Conservation (phyloP, 352 stramenopile species). For the Phytophthora gonapodyides region DNA sequence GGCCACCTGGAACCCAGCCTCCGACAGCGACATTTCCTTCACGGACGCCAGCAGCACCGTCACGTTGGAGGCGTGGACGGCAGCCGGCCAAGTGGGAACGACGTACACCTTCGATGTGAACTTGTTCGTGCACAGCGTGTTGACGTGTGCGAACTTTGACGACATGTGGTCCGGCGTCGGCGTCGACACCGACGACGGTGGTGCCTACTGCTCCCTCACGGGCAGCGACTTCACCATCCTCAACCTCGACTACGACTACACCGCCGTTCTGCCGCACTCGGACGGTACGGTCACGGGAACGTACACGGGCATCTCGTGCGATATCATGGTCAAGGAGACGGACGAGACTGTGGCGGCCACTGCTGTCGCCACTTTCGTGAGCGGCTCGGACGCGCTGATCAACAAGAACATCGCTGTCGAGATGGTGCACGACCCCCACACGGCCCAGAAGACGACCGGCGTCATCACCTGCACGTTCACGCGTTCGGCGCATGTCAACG, state of each 20-base stretch:
- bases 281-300: constrained; percentile 2
- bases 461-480: constrained; percentile 48
- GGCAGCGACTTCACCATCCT: constrained; percentile 32
- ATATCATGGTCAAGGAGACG: constrained; percentile 12
- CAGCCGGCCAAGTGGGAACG: constrained; percentile 37
- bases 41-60: constrained; percentile 33
- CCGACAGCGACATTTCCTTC: constrained; percentile 24
- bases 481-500: constrained; percentile 6
- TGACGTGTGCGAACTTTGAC: constrained; percentile 17
- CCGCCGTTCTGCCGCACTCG: constrained; percentile 3
- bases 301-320: constrained; percentile 7
- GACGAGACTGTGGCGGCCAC: neutral
- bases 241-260: constrained; percentile 15
- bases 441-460: constrained; percentile 35
- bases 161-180: constrained; percentile 4
- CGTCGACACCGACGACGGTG: neutral
- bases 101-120: constrained; percentile 38
- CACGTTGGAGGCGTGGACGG: constrained; percentile 56
- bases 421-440: constrained; percentile 46
- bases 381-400: constrained; percentile 1
- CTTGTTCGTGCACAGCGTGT: constrained; percentile 40
- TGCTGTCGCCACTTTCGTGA: neutral
- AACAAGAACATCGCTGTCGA: constrained; percentile 48
- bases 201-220: constrained; percentile 19
- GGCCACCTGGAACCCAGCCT: constrained; percentile 12